These are phyloP conservation scores for Cercospora zeae-maydis DNA, from an alignment of 2,329 filamentous ascomycete genomes.

Conservation along the genomic window DNA sequence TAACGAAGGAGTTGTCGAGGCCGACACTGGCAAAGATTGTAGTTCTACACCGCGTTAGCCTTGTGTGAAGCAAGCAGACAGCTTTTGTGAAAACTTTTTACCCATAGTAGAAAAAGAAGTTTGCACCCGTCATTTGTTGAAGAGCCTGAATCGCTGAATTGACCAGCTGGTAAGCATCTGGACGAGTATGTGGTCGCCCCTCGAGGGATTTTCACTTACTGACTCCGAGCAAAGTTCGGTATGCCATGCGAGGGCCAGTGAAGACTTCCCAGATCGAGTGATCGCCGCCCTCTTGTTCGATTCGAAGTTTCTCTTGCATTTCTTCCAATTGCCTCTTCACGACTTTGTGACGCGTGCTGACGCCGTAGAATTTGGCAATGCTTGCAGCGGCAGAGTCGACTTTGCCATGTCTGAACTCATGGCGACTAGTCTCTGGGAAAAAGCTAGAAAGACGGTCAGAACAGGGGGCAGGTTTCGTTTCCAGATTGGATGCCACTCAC, in stretches of 20 bases:
- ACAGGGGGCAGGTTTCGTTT: neutral
- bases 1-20: slow-evolving; percentile 33
- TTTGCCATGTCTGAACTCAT: slow-evolving; percentile 43
- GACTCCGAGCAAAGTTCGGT: slow-evolving; percentile 46
- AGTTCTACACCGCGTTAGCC: slow-evolving; percentile 5
- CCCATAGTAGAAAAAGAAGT: slow-evolving; percentile 60
- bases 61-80: too few species aligned
- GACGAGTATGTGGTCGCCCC: too few species aligned
- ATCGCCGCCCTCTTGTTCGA: slow-evolving; percentile 39
- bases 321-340: slow-evolving; percentile 42
- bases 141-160: slow-evolving; percentile 46
- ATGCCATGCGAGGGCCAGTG: slow-evolving; percentile 46
- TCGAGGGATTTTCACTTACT: neutral
- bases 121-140: slow-evolving; percentile 64
- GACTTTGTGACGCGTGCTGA: slow-evolving; percentile 45
- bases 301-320: slow-evolving; percentile 43
- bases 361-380: slow-evolving; percentile 45
- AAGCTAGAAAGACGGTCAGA: slow-evolving; percentile 12
- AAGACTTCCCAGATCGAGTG: slow-evolving; percentile 53
- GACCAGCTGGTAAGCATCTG: neutral
- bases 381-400: slow-evolving; percentile 41
- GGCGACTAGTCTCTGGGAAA: slow-evolving; percentile 49
- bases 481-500: neutral
- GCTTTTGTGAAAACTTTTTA: neutral
- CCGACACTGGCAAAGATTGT: slow-evolving; percentile 42